Evolutionary conservation across 1,284 basidiomycete genomes (phyloP).

Genomic region (Sanguinoderma infundibulare): DNA sequence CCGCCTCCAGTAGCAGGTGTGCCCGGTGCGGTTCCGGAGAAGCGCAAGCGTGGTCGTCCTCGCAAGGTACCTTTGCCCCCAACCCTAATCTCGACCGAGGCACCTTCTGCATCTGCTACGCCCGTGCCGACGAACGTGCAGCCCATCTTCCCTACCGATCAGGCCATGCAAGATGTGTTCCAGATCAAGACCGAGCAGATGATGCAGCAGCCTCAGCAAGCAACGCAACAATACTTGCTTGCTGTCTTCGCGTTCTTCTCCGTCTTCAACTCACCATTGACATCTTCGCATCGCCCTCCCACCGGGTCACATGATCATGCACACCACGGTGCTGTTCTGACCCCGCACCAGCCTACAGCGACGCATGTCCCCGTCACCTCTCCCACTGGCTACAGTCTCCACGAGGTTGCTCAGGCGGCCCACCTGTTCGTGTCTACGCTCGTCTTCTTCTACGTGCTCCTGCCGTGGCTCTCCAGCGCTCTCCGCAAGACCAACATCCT

Average conservation of each 20-base stretch:
- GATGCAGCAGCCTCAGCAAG: conserved; percentile 21
- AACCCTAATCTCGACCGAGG: conserved; percentile 13
- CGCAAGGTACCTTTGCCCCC: conserved; percentile 52
- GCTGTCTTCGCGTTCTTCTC: conserved; percentile 80
- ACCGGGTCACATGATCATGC: conserved; percentile 30
- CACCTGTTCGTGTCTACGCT: conserved; percentile 67
- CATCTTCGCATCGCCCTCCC: conserved; percentile 40
- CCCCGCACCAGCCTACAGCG: conserved; percentile 24
- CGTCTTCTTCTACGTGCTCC: conserved; percentile 60
- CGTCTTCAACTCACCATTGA: conserved; percentile 73
- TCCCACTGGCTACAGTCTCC: conserved; percentile 44
- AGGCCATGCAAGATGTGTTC: conserved; percentile 22
- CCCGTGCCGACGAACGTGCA: conserved; percentile 8
- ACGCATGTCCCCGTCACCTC: conserved; percentile 14
- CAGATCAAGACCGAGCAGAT: conserved; percentile 22
- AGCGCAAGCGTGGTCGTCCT: conserved; percentile 81
- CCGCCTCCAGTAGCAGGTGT: conserved; percentile 34
- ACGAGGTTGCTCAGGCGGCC: conserved; percentile 56
- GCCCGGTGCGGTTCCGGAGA: conserved; percentile 56
- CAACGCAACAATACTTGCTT: conserved; percentile 66
- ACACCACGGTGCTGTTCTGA: conserved; percentile 38
- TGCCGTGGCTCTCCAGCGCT: conserved; percentile 49
- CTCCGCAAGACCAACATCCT: conserved; percentile 21
- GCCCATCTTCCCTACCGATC: conserved; percentile 24
- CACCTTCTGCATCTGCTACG: conserved; percentile 19